Percentiles rank a stretch among this genome's conserved stretches.
Evolutionary conservation across 169 alveolate species (phyloP).

Genomic region (Eimeria acervulina): DNA sequence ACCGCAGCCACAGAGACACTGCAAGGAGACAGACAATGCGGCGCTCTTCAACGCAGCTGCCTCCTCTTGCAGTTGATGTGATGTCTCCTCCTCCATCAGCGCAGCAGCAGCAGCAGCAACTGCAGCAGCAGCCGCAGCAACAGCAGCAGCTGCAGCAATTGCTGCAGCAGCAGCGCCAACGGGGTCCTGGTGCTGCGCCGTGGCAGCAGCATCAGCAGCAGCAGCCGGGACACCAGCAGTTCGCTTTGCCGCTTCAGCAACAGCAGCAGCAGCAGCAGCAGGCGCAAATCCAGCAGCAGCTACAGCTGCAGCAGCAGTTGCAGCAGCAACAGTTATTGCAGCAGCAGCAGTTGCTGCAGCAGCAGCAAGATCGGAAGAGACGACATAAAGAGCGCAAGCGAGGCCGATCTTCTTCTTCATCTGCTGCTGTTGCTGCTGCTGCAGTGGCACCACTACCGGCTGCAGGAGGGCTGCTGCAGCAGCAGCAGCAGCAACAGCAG

Average conservation of each 20-base stretch:
- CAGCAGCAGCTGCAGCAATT: too few relatives aligned
- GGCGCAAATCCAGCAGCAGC: conserved; percentile 9
- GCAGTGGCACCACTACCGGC: conserved; percentile 8
- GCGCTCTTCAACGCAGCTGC: conserved; percentile 5
- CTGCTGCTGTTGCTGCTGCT: conserved; percentile 20
- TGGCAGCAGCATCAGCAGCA: conserved; percentile 34
- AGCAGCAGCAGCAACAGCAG: conserved; percentile 62
- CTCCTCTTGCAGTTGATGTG: not conserved
- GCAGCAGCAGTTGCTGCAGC: conserved; percentile 59
- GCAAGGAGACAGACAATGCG: conserved; percentile 27
- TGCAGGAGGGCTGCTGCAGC: not conserved
- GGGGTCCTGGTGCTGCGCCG: too few relatives aligned
- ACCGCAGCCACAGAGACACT: conserved; percentile 10
- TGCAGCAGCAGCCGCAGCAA: too few relatives aligned
- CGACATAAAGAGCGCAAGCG: conserved; percentile 46
- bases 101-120: too few relatives aligned
- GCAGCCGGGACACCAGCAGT: conserved; percentile 27
- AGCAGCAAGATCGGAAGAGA: conserved; percentile 2
- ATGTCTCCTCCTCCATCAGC: not conserved
- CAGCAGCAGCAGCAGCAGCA: conserved; percentile 47
- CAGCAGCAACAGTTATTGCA: conserved; percentile 14
- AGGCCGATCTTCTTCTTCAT: conserved; percentile 4
- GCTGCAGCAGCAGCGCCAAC: not conserved
- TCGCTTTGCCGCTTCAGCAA: too few relatives aligned
- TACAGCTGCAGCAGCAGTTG: not conserved